Conservation (phyloP, 192 early-diverging fungal species). For the Dimargaris xerosporica region DNA sequence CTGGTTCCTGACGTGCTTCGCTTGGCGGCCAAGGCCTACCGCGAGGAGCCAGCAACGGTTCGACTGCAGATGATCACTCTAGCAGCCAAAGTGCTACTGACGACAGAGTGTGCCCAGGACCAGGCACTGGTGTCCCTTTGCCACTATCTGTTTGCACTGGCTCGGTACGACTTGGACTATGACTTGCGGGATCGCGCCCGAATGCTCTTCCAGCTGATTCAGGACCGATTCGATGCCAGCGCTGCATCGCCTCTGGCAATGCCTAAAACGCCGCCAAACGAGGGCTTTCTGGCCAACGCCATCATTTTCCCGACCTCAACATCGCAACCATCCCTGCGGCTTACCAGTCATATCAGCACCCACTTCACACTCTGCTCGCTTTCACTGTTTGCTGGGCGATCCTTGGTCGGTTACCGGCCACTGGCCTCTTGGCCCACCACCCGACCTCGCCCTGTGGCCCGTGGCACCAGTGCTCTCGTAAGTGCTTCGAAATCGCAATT, state of each 20-base stretch:
- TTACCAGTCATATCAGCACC: neutral
- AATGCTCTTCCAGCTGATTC: conserved; percentile 28
- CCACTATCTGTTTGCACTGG: conserved; percentile 69
- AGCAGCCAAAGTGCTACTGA: conserved; percentile 45
- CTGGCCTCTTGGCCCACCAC: conserved; percentile 65
- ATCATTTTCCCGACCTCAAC: neutral
- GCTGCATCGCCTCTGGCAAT: conserved; percentile 16
- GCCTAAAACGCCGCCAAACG: conserved; percentile 12
- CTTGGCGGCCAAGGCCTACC: conserved; percentile 39
- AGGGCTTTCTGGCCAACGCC: neutral
- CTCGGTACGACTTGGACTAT: conserved; percentile 76
- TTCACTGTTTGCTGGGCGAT: conserved; percentile 40
- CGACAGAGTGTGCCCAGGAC: conserved; percentile 12
- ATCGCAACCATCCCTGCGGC: neutral
- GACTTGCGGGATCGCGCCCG: conserved; percentile 84
- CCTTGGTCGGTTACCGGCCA: conserved; percentile 50
- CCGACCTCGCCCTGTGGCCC: conserved; percentile 34
- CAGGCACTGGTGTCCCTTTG: conserved; percentile 33
- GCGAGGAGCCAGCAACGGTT: conserved; percentile 39
- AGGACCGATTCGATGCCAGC: conserved; percentile 17
- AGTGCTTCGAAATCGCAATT: neutral
- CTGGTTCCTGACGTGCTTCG: conserved; percentile 74
- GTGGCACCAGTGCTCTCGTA: conserved; percentile 17
- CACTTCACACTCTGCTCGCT: conserved; percentile 49
- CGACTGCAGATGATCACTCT: conserved; percentile 78